phyloP scores from a whole-genome alignment of 805 yeast genomes.

The Pichia heedii region DNA sequence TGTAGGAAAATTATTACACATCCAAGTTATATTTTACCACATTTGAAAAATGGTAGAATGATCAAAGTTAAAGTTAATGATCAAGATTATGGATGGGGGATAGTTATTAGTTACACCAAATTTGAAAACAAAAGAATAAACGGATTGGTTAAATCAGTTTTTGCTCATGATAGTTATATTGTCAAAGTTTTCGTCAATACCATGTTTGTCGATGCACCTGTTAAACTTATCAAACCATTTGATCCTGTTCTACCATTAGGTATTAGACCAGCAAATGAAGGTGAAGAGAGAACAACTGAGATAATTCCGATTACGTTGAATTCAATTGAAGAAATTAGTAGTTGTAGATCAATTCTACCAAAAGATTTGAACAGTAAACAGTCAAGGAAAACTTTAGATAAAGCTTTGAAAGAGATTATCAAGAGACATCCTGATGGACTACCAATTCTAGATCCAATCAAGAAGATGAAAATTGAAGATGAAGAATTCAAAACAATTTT shows the following conservation, averaged over 20 bases:
- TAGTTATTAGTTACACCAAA: conserved; percentile 68
- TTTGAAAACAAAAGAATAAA: conserved; percentile 30
- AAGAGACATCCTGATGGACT: conserved; percentile 84
- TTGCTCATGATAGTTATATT: conserved; percentile 85
- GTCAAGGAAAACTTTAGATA: conserved; percentile 53
- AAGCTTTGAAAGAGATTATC: conserved; percentile 71
- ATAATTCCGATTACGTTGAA: conserved; percentile 78
- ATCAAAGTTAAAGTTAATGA: conserved; percentile 54
- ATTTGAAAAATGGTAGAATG: conserved; percentile 83
- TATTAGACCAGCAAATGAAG: conserved; percentile 70
- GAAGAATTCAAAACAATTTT: conserved; percentile 62
- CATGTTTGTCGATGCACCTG: conserved; percentile 78
- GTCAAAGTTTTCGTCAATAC: conserved; percentile 76
- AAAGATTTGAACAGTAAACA: conserved; percentile 52
- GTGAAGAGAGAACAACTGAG: conserved; percentile 65
- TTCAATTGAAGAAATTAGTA: conserved; percentile 67
- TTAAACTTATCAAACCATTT: conserved; percentile 65
- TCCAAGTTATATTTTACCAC: conserved; percentile 79
- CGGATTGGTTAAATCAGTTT: conserved; percentile 47
- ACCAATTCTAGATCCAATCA: conserved; percentile 85
- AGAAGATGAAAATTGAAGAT: conserved; percentile 77
- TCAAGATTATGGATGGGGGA: conserved; percentile 93
- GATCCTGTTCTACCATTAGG: conserved; percentile 81
- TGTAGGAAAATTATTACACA: conserved; percentile 77
- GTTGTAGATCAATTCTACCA: conserved; percentile 74